Evolutionary conservation across 2,329 filamentous ascomycete genomes (phyloP).

Genomic region (Clarireedia sp.): DNA sequence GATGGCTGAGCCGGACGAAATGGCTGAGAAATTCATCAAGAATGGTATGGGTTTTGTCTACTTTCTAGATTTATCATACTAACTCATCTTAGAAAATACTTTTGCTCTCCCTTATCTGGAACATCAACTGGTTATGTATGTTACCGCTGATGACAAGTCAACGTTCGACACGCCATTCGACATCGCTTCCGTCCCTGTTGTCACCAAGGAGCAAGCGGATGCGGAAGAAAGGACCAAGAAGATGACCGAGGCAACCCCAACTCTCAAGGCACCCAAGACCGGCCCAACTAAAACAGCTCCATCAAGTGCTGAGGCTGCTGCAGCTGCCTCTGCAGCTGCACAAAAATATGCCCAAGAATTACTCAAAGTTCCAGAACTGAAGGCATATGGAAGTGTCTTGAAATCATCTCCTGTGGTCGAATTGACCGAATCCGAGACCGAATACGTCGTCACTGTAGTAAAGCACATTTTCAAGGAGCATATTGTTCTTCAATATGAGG

Average conservation of each 20-base stretch:
- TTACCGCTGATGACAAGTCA: conserved; percentile 82
- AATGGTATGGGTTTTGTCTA: conserved; percentile 54
- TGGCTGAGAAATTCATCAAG: conserved; percentile 82
- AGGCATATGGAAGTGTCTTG: conserved; percentile 79
- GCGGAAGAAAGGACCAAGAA: conserved; percentile 97
- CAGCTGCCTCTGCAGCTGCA: conserved; percentile 69
- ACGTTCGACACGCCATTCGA: conserved; percentile 85
- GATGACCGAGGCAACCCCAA: conserved; percentile 84
- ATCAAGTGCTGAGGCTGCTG: conserved; percentile 63
- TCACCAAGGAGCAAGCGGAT: conserved; percentile 91
- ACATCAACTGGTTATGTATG: conserved; percentile 95
- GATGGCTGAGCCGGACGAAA: conserved; percentile 76
- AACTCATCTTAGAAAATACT: conserved; percentile 63
- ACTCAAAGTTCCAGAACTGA: conserved; percentile 82
- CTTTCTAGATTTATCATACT: conserved; percentile 9
- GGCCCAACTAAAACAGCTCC: conserved; percentile 65
- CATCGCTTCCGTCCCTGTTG: conserved; percentile 80
- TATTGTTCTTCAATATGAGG: conserved; percentile 89
- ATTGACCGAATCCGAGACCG: conserved; percentile 92
- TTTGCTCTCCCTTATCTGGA: conserved; percentile 92
- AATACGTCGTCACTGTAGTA: conserved; percentile 87
- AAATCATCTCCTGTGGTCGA: conserved; percentile 83
- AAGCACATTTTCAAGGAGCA: conserved; percentile 99
- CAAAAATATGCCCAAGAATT: conserved; percentile 88
- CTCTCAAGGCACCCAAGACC: conserved; percentile 83